Percentiles rank a stretch among this genome's conserved stretches.
phyloP scores from a whole-genome alignment of 768 basidiomycete genomes.

The Pleurotus salmoneostramineus region DNA sequence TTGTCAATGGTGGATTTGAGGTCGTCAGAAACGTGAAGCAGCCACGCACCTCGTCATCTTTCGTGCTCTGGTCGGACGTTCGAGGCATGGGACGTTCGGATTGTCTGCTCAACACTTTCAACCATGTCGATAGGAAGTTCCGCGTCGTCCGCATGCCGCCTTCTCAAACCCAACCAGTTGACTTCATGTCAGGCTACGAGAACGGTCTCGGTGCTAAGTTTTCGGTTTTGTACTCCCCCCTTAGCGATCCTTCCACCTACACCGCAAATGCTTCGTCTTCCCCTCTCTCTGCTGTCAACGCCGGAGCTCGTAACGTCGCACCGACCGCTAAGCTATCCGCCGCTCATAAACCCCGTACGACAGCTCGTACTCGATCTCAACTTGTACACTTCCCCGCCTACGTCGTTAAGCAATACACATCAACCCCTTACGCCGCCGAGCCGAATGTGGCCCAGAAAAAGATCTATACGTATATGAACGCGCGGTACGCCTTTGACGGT shows the following conservation, averaged over 20 bases:
- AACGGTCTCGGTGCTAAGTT: constrained; percentile 8
- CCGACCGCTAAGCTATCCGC: constrained; percentile 8
- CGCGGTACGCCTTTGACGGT: constrained; percentile 8
- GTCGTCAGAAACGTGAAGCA: no score
- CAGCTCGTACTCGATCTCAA: constrained; percentile 7
- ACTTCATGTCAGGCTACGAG: constrained; percentile 7
- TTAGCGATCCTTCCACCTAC: background rate
- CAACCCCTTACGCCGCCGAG: constrained; percentile 6
- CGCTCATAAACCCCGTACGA: background rate
- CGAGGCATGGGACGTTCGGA: no score
- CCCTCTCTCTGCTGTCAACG: constrained; percentile 6
- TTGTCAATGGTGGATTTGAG: background rate
- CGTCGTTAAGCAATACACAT: constrained; percentile 8
- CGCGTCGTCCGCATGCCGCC: background rate
- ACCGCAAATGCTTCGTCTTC: background rate
- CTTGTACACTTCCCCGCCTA: constrained; percentile 11
- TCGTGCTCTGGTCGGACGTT: no score
- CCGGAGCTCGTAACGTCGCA: constrained; percentile 9
- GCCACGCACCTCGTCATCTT: no score
- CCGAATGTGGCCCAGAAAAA: constrained; percentile 6
- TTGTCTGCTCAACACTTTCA: background rate
- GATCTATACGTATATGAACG: constrained; percentile 8
- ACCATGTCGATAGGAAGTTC: background rate
- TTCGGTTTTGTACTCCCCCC: background rate
- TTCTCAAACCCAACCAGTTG: constrained; percentile 6